Evolutionary conservation across 306 rosid genomes (phyloP).

Genomic region (Astragalus membranaceus): DNA sequence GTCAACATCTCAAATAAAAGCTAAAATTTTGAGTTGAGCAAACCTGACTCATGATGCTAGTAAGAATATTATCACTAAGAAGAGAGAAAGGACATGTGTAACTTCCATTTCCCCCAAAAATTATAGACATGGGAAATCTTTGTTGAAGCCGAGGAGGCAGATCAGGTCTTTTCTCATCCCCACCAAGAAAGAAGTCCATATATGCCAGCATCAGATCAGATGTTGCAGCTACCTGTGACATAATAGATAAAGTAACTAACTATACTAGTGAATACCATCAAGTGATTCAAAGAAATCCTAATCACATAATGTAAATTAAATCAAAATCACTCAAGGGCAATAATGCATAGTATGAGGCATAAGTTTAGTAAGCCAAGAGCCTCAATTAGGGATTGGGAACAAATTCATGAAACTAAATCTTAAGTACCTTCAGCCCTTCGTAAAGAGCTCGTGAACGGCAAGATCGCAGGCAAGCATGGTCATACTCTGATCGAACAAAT

Average conservation of each 20-base stretch:
- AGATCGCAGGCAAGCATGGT: conserved; percentile 88
- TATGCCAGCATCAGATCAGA: conserved; percentile 89
- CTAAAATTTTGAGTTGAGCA: conserved; percentile 5
- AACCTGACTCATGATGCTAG: conserved; percentile 93
- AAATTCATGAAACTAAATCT: conserved; percentile 12
- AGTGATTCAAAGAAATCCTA: background rate
- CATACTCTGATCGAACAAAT: conserved; percentile 94
- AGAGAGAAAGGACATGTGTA: conserved; percentile 87
- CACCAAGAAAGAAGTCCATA: conserved; percentile 89
- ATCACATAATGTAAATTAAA: background rate
- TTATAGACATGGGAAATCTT: conserved; percentile 75
- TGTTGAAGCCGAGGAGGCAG: conserved; percentile 76
- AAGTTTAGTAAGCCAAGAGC: background rate
- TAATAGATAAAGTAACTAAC: conserved; percentile 10
- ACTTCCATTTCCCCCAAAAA: conserved; percentile 97
- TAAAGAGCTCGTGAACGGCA: conserved; percentile 99
- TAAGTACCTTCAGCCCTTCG: conserved; percentile 86
- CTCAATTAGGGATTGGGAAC: background rate
- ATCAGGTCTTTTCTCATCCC: conserved; percentile 88
- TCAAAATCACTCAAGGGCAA: background rate
- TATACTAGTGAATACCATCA: background rate
- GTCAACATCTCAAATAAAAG: conserved; percentile 15
- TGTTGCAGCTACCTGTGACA: conserved; percentile 77
- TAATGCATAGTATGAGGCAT: background rate
- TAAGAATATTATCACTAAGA: conserved; percentile 74